A percentile compares a stretch with the other conserved stretches of the same genome.
Conservation (phyloP, 1,139 yeast genomes). For the Diutina neorugosa region DNA sequence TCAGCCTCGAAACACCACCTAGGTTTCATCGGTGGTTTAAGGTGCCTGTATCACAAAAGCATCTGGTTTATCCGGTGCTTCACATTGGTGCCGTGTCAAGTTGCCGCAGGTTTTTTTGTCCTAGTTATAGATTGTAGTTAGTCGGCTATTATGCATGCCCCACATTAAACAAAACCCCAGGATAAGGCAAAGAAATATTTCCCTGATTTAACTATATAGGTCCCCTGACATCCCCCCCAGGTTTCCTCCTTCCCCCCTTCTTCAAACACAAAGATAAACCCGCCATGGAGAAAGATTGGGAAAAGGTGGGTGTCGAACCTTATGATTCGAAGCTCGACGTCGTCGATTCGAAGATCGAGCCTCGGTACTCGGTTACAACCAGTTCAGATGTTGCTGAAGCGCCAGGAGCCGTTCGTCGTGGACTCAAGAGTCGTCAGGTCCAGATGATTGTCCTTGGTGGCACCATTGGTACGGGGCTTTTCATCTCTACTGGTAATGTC, state of each 20-base stretch:
- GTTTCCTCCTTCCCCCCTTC: no score
- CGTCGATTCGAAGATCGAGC: background rate
- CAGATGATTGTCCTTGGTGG: slow-evolving; percentile 64
- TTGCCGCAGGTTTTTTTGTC: background rate
- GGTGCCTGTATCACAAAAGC: no score
- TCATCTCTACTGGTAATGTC: slow-evolving; percentile 55
- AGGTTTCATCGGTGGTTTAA: no score
- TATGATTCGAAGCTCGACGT: background rate
- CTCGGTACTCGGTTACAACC: background rate
- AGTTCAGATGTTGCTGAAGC: background rate
- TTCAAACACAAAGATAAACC: no score
- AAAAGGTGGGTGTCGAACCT: background rate
- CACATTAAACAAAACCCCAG: background rate
- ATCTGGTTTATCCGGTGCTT: no score
- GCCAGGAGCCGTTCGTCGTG: background rate
- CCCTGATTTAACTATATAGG: no score
- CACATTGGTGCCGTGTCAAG: background rate
- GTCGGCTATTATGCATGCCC: background rate
- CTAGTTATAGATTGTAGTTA: background rate
- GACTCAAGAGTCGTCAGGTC: slow-evolving; percentile 35
- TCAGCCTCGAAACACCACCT: no score
- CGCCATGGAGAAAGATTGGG: background rate
- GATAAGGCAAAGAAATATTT: background rate
- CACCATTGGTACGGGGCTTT: slow-evolving; percentile 59
- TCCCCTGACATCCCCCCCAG: no score